Evolutionary conservation across 2,329 filamentous ascomycete species (phyloP), one percentile per base, ranked within the genome.

Genomic region (Fusarium abutilonis): DNA sequence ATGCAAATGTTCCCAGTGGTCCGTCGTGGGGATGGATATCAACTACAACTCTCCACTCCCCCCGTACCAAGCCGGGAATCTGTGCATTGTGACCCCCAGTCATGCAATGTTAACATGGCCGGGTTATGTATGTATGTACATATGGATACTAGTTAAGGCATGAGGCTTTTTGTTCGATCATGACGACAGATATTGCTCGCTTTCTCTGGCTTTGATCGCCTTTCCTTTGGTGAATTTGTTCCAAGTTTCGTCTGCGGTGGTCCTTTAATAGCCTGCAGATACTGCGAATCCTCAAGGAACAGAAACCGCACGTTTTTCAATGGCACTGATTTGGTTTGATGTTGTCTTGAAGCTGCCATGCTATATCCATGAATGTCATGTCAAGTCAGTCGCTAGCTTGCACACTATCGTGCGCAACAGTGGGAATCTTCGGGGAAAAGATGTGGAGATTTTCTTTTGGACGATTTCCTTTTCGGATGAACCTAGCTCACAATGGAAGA

Each of bases 1-100:
- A 68, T 69, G 56, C 59, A 52, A 35, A 56, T 29, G 40, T 42
- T 66, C 50, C 67, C 46, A 67, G 52, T 70, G 60, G 59, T 55
- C 60, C 64, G 62, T 52, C 41, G 44, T 38, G 43, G 54, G 11
- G 11, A 32, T 32, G 31, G 41, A 39, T 35, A 28, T 56, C 45
- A 57, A 56, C 44, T 52, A 52, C 59, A 57, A 23, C 56, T 64
- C 61, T 48, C 59, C 61, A n/a, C 61, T 65, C 61, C 48, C 28
- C 19, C 21, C 17, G 19, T 42, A 38, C 32, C 19, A 56, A 56
- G 54, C 41, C 35, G 28, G 56, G 19, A 43, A 43, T 28, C 28
- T 28, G 26, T 39, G 39, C 45, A 44, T 50, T 35, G 46, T 45
- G 45, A 7, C 41, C 51, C 54, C 45, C 50, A 61, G 53, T 56